These are phyloP conservation scores for Ascobolus immersus DNA, from an alignment of 495 filamentous ascomycete species.

Conservation along the genomic window DNA sequence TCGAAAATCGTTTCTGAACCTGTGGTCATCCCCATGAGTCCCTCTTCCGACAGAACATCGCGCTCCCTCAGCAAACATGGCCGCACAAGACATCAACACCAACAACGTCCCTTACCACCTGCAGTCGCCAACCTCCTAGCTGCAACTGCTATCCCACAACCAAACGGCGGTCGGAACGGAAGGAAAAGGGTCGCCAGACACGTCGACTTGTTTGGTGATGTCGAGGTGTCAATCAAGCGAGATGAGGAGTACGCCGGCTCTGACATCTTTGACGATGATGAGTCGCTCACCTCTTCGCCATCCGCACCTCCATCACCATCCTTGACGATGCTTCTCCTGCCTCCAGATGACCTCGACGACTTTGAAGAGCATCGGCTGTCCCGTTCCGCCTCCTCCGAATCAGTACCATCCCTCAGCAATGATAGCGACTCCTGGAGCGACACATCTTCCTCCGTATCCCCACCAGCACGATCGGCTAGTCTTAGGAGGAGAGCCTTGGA, in stretches of 20 bases:
- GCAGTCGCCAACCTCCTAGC: constrained; percentile 35
- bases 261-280: constrained; percentile 6
- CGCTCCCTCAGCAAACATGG: too few relatives aligned
- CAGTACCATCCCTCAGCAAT: constrained; percentile 33
- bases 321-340: constrained; percentile 25
- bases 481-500: constrained; percentile 14
- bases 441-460: constrained; percentile 11
- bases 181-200: constrained; percentile 11
- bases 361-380: constrained; percentile 21
- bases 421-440: constrained; percentile 18
- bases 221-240: not conserved
- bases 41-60: too few relatives aligned
- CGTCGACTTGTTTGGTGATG: not conserved
- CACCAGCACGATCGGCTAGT: constrained; percentile 10
- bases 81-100: not conserved
- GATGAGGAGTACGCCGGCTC: not conserved
- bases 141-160: constrained; percentile 30
- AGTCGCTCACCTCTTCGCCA: constrained; percentile 9
- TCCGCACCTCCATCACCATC: constrained; percentile 10
- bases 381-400: constrained; percentile 32
- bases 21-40: too few relatives aligned
- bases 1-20: too few relatives aligned
- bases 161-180: constrained; percentile 8
- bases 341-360: constrained; percentile 30
- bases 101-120: constrained; percentile 17